Percentiles rank a stretch among this genome's conserved stretches.
phyloP scores from a whole-genome alignment of 2,329 filamentous ascomycete species.

The Lecanicillium sp. region DNA sequence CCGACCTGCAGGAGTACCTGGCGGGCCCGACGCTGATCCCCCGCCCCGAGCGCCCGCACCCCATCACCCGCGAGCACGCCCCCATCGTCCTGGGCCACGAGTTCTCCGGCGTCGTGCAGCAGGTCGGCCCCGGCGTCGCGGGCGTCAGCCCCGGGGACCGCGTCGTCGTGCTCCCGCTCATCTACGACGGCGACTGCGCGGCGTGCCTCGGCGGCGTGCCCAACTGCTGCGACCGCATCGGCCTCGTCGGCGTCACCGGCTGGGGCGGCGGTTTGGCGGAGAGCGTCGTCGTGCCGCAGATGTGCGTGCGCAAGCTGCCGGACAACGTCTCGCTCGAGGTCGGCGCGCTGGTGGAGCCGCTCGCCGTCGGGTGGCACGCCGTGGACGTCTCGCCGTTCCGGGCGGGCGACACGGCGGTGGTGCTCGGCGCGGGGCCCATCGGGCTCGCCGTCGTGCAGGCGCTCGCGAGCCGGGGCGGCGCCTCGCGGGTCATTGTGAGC shows the following conservation, averaged over 20 bases:
- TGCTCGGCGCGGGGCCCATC: slow-evolving; percentile 46
- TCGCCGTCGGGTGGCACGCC: slow-evolving; percentile 40
- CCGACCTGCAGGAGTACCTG: slow-evolving; percentile 27
- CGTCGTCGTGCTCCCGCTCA: slow-evolving; percentile 54
- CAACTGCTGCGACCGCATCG: slow-evolving; percentile 50
- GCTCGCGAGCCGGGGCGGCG: slow-evolving; percentile 40
- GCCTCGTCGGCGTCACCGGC: slow-evolving; percentile 27
- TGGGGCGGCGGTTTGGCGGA: slow-evolving; percentile 53
- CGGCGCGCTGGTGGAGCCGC: slow-evolving; percentile 47
- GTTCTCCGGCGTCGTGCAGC: slow-evolving; percentile 53
- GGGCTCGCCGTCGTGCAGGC: slow-evolving; percentile 42
- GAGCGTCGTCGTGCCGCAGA: slow-evolving; percentile 44
- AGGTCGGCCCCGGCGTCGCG: slow-evolving; percentile 47
- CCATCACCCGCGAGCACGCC: slow-evolving; percentile 49
- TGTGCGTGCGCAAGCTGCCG: slow-evolving; percentile 44
- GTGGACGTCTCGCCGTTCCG: slow-evolving; percentile 39
- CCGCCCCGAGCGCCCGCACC: slow-evolving; percentile 46
- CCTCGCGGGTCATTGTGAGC: slow-evolving; percentile 39
- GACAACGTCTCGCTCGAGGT: slow-evolving; percentile 44
- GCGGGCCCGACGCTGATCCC: slow-evolving; percentile 30
- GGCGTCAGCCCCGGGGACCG: slow-evolving; percentile 47
- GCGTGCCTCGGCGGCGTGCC: slow-evolving; percentile 46
- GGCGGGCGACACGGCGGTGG: slow-evolving; percentile 36
- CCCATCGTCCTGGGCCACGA: slow-evolving; percentile 61
- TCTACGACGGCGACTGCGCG: slow-evolving; percentile 50